A percentile compares a stretch with the other conserved stretches of the same genome.
phyloP scores from a whole-genome alignment of 2,329 filamentous ascomycete species.

The Talaromyces sp. region DNA sequence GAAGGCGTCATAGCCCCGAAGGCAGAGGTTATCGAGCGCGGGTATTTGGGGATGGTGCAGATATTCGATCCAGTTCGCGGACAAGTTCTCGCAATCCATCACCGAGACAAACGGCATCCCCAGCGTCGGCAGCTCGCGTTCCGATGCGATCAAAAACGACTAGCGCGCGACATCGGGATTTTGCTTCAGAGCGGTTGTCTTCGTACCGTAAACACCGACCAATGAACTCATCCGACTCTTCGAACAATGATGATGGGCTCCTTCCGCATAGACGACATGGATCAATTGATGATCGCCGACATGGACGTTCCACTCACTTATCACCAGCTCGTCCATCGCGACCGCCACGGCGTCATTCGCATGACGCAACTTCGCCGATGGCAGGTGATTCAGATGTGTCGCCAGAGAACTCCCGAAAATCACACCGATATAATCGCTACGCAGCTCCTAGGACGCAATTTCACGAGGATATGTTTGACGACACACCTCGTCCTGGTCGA shows the following conservation, averaged over 20 bases:
- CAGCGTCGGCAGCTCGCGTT: constrained; percentile 26
- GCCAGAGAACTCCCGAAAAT: not conserved
- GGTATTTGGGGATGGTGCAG: not conserved
- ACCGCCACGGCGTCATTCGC: constrained; percentile 34
- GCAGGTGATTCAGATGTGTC: constrained; percentile 10
- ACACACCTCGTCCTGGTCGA: constrained; percentile 5
- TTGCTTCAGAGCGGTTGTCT: constrained; percentile 19
- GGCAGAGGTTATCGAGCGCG: constrained; percentile 2
- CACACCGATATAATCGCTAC: constrained; percentile 1
- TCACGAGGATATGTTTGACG: constrained; percentile 26
- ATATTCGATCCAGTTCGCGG: constrained; percentile 9
- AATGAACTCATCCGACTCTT: constrained; percentile 25
- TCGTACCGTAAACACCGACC: constrained; percentile 1
- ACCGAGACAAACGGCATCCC: constrained; percentile 1
- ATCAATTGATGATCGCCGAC: constrained; percentile 20
- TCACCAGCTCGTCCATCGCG: constrained; percentile 26
- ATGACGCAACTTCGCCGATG: constrained; percentile 25
- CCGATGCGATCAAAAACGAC: constrained; percentile 26
- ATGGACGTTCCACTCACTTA: constrained; percentile 24
- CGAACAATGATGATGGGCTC: constrained; percentile 24
- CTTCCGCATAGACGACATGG: constrained; percentile 16
- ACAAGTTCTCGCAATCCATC: constrained; percentile 14
- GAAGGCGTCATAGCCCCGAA: constrained; percentile 13
- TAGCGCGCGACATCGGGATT: constrained; percentile 21
- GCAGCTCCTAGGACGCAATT: constrained; percentile 23